A percentile compares a stretch with the other conserved stretches of the same genome.
These are phyloP conservation scores for Jamesozyma jinghongensis DNA, from an alignment of 805 yeast genomes.

Conservation along the genomic window DNA sequence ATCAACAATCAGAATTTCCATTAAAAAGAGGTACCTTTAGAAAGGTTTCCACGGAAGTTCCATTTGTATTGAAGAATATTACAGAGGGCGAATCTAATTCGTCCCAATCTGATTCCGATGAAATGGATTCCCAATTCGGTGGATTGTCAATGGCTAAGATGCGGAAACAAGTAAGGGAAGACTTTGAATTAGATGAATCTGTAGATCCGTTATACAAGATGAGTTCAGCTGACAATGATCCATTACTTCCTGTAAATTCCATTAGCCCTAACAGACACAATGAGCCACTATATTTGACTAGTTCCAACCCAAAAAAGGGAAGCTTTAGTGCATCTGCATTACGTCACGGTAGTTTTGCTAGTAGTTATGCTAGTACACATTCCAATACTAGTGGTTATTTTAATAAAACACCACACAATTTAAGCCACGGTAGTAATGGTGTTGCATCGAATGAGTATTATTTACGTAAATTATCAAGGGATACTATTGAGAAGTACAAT, in stretches of 20 bases:
- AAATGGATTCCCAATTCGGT: constrained; percentile 20
- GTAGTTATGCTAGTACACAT: too few relatives aligned
- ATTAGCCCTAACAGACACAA: too few relatives aligned
- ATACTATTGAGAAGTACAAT: background rate
- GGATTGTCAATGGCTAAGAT: constrained; percentile 22
- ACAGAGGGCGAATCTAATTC: constrained; percentile 2
- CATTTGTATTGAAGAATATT: background rate
- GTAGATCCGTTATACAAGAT: constrained; percentile 25
- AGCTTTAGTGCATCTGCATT: too few relatives aligned
- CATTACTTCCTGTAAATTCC: too few relatives aligned
- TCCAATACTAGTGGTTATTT: too few relatives aligned
- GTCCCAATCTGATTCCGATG: constrained; percentile 24
- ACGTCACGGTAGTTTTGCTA: too few relatives aligned
- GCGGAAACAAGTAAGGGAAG: constrained; percentile 15
- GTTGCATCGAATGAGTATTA: too few relatives aligned
- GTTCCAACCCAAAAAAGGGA: too few relatives aligned
- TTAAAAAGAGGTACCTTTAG: too few relatives aligned
- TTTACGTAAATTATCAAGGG: too few relatives aligned
- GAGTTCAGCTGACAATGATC: background rate
- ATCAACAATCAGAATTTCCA: background rate
- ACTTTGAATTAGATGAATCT: constrained; percentile 18
- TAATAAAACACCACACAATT: background rate
- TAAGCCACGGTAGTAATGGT: background rate
- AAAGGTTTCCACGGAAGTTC: too few relatives aligned
- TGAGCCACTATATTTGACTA: too few relatives aligned